Base-by-base conservation (phyloP, 2,329 filamentous ascomycete genomes). In the Verticillium klebahnii region DNA sequence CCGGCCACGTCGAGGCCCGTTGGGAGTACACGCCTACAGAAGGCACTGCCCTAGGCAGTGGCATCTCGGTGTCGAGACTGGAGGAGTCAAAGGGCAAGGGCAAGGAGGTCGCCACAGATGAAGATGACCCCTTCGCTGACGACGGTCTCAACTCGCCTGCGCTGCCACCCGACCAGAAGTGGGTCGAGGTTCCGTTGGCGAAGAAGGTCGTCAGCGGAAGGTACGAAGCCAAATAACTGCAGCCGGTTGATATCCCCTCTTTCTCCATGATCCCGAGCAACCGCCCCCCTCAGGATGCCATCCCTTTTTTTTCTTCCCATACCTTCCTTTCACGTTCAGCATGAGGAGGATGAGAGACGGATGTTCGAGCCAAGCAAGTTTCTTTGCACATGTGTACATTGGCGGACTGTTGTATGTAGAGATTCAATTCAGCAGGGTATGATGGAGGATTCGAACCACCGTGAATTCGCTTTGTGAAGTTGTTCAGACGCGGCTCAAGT, bases 1-100 rank as follows among this genome's bases (percentile, higher is more conserved):
- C 90, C 5, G 92, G 93, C 0, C 87, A 86, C 60, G 84, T 96
- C 9, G 94, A 99, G 73, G 91, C 91, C 0, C 82, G 89, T 61
- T 97, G 93, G 87, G 93, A 97, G 72, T 78, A 80, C 63, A 71
- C 14, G 12, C 67, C 54, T 78, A 78, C 17, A 66, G 76, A 83
- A 36, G 76, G 77, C 17, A 65, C 71, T 8, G 75, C 69, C 3
- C 68, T 84, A 1, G 85, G 84, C 1, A 89, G 86, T 66, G 87
- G 87, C 11, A 84, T 97, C 61, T 88, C 86, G 5, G 79, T 93
- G 60, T 86, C 84, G 5, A 77, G 77, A 63, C 74, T 86, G 50
- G 79, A 81, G 9, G 78, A 81, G 63, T 72, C 68, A 32, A 81
- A 81, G 70, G 77, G 77, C 62, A 86, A 87, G 71, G 82, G 78